Evolutionary conservation across 257 asterid genomes (phyloP).

Genomic region (Penstemon davidsonii): DNA sequence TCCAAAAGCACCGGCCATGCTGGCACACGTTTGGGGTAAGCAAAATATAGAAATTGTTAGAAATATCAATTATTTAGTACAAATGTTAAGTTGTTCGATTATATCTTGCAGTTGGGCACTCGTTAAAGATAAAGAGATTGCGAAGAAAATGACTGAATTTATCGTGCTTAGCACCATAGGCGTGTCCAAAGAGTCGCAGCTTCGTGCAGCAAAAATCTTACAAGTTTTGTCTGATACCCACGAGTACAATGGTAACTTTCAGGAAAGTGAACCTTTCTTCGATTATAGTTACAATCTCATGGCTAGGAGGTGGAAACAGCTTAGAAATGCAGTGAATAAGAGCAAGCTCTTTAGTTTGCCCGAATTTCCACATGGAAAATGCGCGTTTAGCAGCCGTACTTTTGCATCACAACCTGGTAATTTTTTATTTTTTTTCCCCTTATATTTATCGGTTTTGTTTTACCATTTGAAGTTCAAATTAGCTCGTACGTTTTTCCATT

Average conservation of each 20-base stretch:
- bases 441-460: neutral
- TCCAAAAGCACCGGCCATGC: slow-evolving; percentile 98
- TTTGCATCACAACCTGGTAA: slow-evolving; percentile 78
- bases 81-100: neutral
- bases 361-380: slow-evolving; percentile 44
- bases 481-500: neutral
- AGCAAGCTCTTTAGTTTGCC: slow-evolving; percentile 67
- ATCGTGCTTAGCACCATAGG: slow-evolving; percentile 81
- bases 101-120: slow-evolving; percentile 80
- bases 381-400: slow-evolving; percentile 56
- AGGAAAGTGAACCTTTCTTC: slow-evolving; percentile 53
- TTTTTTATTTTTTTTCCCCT: neutral
- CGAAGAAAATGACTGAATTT: slow-evolving; percentile 75
- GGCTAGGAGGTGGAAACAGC: slow-evolving; percentile 73
- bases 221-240: slow-evolving; percentile 58
- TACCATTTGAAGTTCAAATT: neutral
- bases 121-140: slow-evolving; percentile 70
- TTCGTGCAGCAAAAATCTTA: slow-evolving; percentile 80
- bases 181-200: slow-evolving; percentile 90
- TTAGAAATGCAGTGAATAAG: slow-evolving; percentile 51
- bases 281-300: slow-evolving; percentile 50
- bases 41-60: neutral
- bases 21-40: slow-evolving; percentile 85
- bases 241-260: slow-evolving; percentile 31
- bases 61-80: neutral